A percentile compares a stretch with the other conserved stretches of the same genome.
phyloP scores from a whole-genome alignment of 148 eudicot genomes.

The Chenopodium quinoa region DNA sequence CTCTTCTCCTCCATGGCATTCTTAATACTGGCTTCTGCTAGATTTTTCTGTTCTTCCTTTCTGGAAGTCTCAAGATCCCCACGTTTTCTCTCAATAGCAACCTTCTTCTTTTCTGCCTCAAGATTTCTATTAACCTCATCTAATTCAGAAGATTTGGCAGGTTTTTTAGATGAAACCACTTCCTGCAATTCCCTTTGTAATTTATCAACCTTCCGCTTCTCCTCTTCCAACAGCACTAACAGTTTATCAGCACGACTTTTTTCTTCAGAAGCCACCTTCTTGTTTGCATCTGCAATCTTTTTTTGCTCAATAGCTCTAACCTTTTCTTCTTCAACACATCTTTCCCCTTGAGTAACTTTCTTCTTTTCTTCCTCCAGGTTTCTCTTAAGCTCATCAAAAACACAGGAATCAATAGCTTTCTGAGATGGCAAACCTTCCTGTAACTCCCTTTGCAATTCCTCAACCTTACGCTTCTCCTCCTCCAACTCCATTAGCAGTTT shows the following conservation, averaged over 20 bases:
- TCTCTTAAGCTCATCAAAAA: constrained; percentile 18
- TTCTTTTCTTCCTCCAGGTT: constrained; percentile 36
- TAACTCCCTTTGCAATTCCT: constrained; percentile 24
- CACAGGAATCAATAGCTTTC: constrained; percentile 8
- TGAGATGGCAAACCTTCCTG: constrained; percentile 17
- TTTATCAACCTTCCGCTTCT: constrained; percentile 18
- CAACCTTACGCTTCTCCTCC: constrained; percentile 20
- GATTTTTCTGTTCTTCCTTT: constrained; percentile 39
- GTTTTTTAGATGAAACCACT: constrained; percentile 13
- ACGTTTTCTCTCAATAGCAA: constrained; percentile 27
- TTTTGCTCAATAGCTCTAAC: constrained; percentile 34
- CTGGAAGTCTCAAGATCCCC: constrained; percentile 31
- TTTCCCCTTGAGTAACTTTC: constrained; percentile 30
- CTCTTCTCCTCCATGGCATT: constrained; percentile 41
- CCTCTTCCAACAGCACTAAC: constrained; percentile 14
- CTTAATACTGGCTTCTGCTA: constrained; percentile 40
- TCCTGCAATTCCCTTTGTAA: constrained; percentile 28
- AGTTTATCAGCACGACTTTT: constrained; percentile 23
- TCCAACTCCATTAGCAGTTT: constrained; percentile 13
- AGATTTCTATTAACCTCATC: constrained; percentile 25
- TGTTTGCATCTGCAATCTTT: constrained; percentile 20
- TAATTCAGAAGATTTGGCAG: constrained; percentile 7
- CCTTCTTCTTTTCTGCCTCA: constrained; percentile 31
- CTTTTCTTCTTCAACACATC: constrained; percentile 34
- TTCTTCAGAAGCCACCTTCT: constrained; percentile 30